Conservation (phyloP, 139 green algal species). For the Chlamydomonas sp. region DNA sequence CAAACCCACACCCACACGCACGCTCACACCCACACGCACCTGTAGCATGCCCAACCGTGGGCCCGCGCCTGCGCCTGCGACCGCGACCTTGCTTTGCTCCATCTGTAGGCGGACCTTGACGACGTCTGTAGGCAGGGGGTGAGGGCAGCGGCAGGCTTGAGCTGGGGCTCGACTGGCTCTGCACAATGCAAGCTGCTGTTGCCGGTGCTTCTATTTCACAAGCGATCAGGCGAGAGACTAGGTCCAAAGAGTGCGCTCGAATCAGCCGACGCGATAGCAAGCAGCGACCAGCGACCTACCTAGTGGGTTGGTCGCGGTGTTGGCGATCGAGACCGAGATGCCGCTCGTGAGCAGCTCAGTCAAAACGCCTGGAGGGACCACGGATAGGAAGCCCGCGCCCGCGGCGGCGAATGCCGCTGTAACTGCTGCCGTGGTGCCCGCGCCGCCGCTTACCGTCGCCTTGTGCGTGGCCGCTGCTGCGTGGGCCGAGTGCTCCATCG, state of each 20-base stretch:
- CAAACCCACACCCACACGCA: slow-evolving; percentile 37
- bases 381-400: no score
- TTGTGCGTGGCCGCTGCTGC: no score
- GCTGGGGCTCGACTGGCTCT: background rate
- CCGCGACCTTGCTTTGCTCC: background rate
- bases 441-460: no score
- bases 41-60: background rate
- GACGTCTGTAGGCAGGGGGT: slow-evolving; percentile 47
- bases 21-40: background rate
- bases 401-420: no score
- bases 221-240: no score
- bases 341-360: slow-evolving; percentile 32
- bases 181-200: background rate
- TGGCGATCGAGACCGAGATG: slow-evolving; percentile 29
- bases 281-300: slow-evolving; percentile 12
- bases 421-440: no score
- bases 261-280: no score
- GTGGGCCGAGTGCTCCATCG: no score
- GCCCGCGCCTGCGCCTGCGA: background rate
- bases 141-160: background rate
- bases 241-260: no score
- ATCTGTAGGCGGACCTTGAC: slow-evolving; percentile 74
- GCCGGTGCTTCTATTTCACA: no score
- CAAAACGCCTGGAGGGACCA: slow-evolving; percentile 1
- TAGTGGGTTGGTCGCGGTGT: slow-evolving; percentile 36